Evolutionary conservation across 257 asterid genomes (phyloP), one percentile per base, ranked within the genome.

Genomic region (Salvia splendens): DNA sequence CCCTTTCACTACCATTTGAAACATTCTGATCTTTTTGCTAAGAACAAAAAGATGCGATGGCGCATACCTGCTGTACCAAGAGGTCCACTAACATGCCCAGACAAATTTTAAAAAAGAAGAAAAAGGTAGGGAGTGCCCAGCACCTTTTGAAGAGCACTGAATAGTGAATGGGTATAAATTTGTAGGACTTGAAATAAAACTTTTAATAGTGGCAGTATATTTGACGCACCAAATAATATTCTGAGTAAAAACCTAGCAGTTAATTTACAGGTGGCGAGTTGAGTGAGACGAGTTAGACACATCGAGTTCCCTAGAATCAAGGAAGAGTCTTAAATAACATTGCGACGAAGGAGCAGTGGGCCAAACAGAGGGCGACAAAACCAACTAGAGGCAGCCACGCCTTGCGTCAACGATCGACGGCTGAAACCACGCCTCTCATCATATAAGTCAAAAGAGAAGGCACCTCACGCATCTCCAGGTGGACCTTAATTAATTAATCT

Each of bases 391-490:
- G 76, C 77, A 68, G 78, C 81, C 76, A 75, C 61, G 75, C 72
- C 84, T 77, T 77, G 80, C 72, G 80, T 45, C 78, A 70, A 82
- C 68, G 59, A 79, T 69, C 53, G 55, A 76, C 84, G 79, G 76
- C 75, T 57, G 81, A 68, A 62, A 81, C 65, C 75, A 68, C 66
- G 60, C 61, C 80, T 79, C 45, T 40, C 75, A 65, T 68, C 80
- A 75, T 69, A 68, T 55, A 79, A 78, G 82, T 76, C 79, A 45
- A 79, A 33, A 14, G 1, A 9, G 42, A 24, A 36, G 65, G 72
- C 57, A 58, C 81, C 71, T 76, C 89, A 78, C 92, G 69, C 83
- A 81, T 65, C 47, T 82, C 86, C 77, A 86, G 85, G 85, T 69
- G 82, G 70, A 67, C 80, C 73, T 66, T 46, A 66, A 52, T 48